These are phyloP conservation scores for Pseudopyricularia javanii DNA, from an alignment of 2,329 filamentous ascomycete genomes.

Conservation along the genomic window DNA sequence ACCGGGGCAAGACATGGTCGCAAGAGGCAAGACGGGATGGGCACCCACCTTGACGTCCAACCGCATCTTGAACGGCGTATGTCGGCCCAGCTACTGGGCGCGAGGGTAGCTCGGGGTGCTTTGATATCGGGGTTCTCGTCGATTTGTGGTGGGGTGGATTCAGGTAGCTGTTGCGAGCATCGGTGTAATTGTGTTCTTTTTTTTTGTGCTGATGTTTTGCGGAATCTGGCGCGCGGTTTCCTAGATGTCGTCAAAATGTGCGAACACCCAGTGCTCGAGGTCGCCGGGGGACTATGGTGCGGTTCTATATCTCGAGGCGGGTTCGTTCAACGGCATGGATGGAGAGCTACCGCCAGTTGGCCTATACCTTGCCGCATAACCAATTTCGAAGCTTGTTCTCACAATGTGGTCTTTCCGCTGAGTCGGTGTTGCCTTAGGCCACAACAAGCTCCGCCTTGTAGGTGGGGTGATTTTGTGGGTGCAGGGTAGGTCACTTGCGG, in stretches of 20 bases:
- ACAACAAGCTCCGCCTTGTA: background rate
- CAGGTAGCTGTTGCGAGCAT: background rate
- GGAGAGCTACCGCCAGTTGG: slow-evolving; percentile 8
- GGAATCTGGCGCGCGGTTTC: too few relatives aligned
- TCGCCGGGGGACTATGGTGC: background rate
- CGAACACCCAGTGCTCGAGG: background rate
- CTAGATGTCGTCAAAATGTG: background rate
- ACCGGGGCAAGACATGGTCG: background rate
- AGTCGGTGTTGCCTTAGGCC: slow-evolving; percentile 1
- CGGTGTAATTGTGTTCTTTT: background rate
- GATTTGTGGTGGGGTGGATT: background rate
- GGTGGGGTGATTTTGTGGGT: too few relatives aligned
- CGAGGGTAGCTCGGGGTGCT: background rate
- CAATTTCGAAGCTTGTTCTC: slow-evolving; percentile 2
- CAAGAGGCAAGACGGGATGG: background rate
- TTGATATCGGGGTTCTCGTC: background rate
- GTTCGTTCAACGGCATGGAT: background rate
- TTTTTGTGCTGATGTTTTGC: background rate
- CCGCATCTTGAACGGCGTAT: slow-evolving; percentile 3
- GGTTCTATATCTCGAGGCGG: background rate
- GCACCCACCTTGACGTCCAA: slow-evolving; percentile 4
- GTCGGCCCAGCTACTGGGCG: background rate
- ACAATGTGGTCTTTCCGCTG: slow-evolving; percentile 5
- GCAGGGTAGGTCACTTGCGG: too few relatives aligned
- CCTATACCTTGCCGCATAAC: background rate